These are phyloP conservation scores for Senecio squalidus DNA, from an alignment of 140 eudicot species.

Conservation along the genomic window DNA sequence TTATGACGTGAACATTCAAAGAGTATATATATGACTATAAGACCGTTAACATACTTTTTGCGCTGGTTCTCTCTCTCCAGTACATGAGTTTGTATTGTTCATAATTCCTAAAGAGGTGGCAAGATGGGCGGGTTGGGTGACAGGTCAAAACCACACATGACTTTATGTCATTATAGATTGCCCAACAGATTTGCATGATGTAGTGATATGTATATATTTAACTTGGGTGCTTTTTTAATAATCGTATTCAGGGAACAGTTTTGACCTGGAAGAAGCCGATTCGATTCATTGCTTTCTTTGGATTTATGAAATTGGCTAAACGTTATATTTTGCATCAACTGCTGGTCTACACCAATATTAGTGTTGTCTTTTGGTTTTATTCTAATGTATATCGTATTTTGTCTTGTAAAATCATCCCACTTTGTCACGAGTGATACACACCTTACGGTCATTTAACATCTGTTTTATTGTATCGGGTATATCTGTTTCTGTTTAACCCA, in stretches of 20 bases:
- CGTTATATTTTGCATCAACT: slow-evolving; percentile 28
- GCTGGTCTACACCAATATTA: slow-evolving; percentile 25
- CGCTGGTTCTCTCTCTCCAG: not conserved
- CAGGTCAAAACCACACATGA: not conserved
- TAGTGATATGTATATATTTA: slow-evolving; percentile 24
- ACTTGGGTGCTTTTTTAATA: slow-evolving; percentile 34
- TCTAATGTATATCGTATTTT: slow-evolving; percentile 16
- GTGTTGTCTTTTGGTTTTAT: not conserved
- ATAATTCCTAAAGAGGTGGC: too few species aligned
- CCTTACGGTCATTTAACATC: slow-evolving; percentile 15
- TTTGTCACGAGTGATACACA: slow-evolving; percentile 3
- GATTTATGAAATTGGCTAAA: slow-evolving; percentile 53
- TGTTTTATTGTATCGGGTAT: slow-evolving; percentile 11
- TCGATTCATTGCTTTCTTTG: slow-evolving; percentile 45
- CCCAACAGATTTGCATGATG: not conserved
- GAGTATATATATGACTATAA: not conserved
- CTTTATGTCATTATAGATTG: not conserved
- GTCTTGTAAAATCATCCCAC: slow-evolving; percentile 29
- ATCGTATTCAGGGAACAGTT: slow-evolving; percentile 65
- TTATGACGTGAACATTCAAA: too few species aligned
- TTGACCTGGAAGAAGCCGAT: slow-evolving; percentile 54
- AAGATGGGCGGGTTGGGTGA: too few species aligned
- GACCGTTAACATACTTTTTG: not conserved
- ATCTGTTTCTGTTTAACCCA: slow-evolving; percentile 13
- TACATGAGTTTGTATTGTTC: not conserved